Conservation (phyloP, 2,329 filamentous ascomycete genomes). For the Botrytis porri region DNA sequence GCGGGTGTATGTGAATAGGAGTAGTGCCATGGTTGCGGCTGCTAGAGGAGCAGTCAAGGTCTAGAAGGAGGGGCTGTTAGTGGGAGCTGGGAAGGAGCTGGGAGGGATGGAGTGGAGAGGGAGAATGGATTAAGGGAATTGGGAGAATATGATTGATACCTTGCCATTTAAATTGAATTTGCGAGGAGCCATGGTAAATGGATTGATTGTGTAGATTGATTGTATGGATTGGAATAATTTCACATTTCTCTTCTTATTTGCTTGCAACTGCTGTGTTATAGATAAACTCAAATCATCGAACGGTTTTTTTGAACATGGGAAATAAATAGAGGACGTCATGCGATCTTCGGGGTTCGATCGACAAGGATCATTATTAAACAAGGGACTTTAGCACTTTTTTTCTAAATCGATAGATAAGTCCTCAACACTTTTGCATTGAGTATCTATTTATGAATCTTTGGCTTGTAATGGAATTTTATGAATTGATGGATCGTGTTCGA, state of each 20-base stretch:
- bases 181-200: constrained; percentile 24
- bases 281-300: background rate
- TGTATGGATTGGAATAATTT: background rate
- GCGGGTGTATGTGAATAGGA: constrained; percentile 57
- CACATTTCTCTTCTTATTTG: background rate
- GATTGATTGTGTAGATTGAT: background rate
- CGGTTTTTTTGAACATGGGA: constrained; percentile 13
- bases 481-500: constrained; percentile 7
- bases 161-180: constrained; percentile 36
- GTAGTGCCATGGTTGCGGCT: constrained; percentile 53
- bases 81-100: background rate
- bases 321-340: constrained; percentile 20
- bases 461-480: background rate
- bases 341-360: constrained; percentile 16
- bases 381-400: constrained; percentile 16
- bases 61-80: constrained; percentile 19
- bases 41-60: constrained; percentile 49
- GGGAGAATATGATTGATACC: constrained; percentile 19
- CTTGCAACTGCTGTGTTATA: background rate
- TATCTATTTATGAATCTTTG: constrained; percentile 15
- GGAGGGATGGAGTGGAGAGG: background rate
- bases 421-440: constrained; percentile 20
- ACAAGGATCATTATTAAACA: constrained; percentile 18
- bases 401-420: background rate
- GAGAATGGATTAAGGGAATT: background rate